Percentiles rank a stretch among this genome's conserved stretches.
Evolutionary conservation across 345 rosid genomes (phyloP).

Genomic region (Aquilaria yunnanensis): DNA sequence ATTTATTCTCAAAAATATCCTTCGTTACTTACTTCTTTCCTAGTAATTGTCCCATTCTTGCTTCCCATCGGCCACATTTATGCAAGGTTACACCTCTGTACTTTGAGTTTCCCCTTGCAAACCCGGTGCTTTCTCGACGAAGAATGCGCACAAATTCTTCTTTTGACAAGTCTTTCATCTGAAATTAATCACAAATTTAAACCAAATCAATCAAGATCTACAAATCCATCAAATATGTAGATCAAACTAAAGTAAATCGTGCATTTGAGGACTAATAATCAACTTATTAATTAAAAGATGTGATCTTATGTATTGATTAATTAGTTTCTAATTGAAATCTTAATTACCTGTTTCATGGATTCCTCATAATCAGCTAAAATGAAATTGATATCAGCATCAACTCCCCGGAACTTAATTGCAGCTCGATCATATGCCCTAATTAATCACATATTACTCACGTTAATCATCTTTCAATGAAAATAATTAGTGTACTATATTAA

Average conservation of each 20-base stretch:
- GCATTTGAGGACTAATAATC: too few relatives aligned
- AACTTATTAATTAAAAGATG: too few relatives aligned
- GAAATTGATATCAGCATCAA: constrained; percentile 64
- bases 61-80: constrained; percentile 59
- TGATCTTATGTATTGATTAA: too few relatives aligned
- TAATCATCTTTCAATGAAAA: too few relatives aligned
- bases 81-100: constrained; percentile 51
- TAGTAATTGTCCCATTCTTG: constrained; percentile 51
- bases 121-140: constrained; percentile 62
- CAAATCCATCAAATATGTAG: not conserved
- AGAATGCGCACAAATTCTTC: constrained; percentile 60
- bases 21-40: constrained; percentile 49
- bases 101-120: constrained; percentile 56
- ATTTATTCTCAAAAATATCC: not conserved
- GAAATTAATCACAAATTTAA: constrained; percentile 4
- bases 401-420: constrained; percentile 68
- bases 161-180: constrained; percentile 44
- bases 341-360: constrained; percentile 48
- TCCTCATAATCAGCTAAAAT: constrained; percentile 45
- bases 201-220: not conserved
- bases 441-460: not conserved
- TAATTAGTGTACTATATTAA: too few relatives aligned
- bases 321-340: not conserved
- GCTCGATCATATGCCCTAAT: constrained; percentile 69
- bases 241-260: not conserved